A percentile compares a stretch with the other conserved stretches of the same genome.
Conservation (phyloP, 2,329 filamentous ascomycete genomes). For the Talaromyces marneffei region DNA sequence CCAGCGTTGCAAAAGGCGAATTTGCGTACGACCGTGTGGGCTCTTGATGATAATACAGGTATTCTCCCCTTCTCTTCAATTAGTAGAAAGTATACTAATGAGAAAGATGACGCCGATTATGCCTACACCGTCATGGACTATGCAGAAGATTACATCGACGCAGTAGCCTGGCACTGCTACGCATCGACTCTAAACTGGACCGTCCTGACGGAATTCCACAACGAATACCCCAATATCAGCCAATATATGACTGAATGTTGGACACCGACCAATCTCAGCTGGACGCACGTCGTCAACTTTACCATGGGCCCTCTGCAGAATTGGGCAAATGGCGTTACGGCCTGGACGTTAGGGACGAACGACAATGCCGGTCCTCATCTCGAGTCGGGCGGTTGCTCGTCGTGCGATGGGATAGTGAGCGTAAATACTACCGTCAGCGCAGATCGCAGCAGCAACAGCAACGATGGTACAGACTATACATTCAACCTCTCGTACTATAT, state of each 20-base stretch:
- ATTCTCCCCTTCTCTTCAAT: background rate
- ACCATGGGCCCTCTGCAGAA: slow-evolving; percentile 28
- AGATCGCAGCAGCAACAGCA: slow-evolving; percentile 24
- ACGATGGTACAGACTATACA: slow-evolving; percentile 29
- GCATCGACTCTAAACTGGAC: slow-evolving; percentile 29
- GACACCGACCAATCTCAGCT: slow-evolving; percentile 23
- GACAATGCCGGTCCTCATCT: slow-evolving; percentile 25
- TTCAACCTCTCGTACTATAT: slow-evolving; percentile 50
- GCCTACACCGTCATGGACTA: slow-evolving; percentile 29
- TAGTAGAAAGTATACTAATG: background rate
- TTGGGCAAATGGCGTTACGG: slow-evolving; percentile 25
- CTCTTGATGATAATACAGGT: slow-evolving; percentile 37
- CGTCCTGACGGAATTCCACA: slow-evolving; percentile 32
- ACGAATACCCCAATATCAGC: slow-evolving; percentile 26
- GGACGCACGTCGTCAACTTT: slow-evolving; percentile 25
- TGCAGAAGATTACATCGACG: slow-evolving; percentile 25
- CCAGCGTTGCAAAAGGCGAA: slow-evolving; percentile 24
- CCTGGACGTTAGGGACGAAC: slow-evolving; percentile 29
- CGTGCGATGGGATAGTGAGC: slow-evolving; percentile 25
- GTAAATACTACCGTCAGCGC: slow-evolving; percentile 7
- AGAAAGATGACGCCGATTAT: slow-evolving; percentile 27
- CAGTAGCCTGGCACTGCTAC: slow-evolving; percentile 39
- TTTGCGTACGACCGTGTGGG: slow-evolving; percentile 26
- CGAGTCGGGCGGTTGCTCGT: slow-evolving; percentile 23
- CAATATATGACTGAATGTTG: slow-evolving; percentile 41